Conservation (phyloP, 306 rosid species). For the Rosa multiflora region DNA sequence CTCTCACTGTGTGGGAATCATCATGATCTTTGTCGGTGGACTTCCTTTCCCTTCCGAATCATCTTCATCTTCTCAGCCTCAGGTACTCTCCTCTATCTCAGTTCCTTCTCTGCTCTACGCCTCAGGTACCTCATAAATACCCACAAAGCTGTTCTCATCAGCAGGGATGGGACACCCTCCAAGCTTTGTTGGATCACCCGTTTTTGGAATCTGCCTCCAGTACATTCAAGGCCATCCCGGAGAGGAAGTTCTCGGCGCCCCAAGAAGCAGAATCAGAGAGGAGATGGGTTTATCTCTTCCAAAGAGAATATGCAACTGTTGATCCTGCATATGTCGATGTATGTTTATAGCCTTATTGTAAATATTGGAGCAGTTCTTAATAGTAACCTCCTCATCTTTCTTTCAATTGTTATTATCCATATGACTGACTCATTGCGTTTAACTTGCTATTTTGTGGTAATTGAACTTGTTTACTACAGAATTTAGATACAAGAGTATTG, state of each 20-base stretch:
- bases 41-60: constrained; percentile 13
- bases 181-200: constrained; percentile 61
- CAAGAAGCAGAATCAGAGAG: constrained; percentile 47
- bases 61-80: constrained; percentile 18
- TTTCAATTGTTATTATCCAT: neutral
- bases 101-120: no score
- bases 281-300: constrained; percentile 80
- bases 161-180: constrained; percentile 54
- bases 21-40: constrained; percentile 38
- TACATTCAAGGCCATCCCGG: constrained; percentile 56
- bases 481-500: no score
- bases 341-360: constrained; percentile 9
- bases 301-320: constrained; percentile 82
- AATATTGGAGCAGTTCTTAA: no score
- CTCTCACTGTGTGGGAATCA: neutral
- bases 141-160: constrained; percentile 16
- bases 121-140: no score
- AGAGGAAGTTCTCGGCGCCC: constrained; percentile 46
- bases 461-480: neutral
- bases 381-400: neutral
- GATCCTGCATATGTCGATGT: constrained; percentile 72
- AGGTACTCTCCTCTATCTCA: constrained; percentile 1
- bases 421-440: neutral
- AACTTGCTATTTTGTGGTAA: neutral
- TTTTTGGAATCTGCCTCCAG: constrained; percentile 45